phyloP scores from a whole-genome alignment of 2,329 filamentous ascomycete species.

The Fusarium scirpi region DNA sequence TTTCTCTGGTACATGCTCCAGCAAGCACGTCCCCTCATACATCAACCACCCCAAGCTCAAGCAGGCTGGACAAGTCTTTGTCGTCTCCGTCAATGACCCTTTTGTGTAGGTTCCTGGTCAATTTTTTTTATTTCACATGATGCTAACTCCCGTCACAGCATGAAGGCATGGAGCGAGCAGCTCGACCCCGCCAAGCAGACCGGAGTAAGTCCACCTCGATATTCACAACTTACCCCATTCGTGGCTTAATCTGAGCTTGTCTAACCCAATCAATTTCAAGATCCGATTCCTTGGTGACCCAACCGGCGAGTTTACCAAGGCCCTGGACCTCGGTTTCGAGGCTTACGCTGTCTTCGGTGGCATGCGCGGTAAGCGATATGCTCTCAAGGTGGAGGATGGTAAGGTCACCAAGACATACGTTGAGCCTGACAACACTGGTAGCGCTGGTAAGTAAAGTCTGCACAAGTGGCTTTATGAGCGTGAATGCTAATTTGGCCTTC shows the following conservation, averaged over 20 bases:
- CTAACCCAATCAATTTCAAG: conserved; percentile 57
- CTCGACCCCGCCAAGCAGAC: conserved; percentile 81
- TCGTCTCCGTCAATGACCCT: conserved; percentile 92
- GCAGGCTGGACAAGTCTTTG: conserved; percentile 85
- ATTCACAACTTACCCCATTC: background rate
- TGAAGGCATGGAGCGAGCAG: conserved; percentile 86
- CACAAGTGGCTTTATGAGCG: background rate
- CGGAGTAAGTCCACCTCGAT: conserved; percentile 70
- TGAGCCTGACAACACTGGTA: conserved; percentile 89
- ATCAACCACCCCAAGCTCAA: conserved; percentile 83
- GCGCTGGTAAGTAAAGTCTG: conserved; percentile 72
- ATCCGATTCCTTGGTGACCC: conserved; percentile 92
- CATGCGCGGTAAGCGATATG: conserved; percentile 87
- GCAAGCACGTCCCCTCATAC: conserved; percentile 84
- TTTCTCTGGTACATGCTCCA: conserved; percentile 71
- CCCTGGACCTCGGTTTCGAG: conserved; percentile 86
- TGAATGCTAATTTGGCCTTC: conserved; percentile 3
- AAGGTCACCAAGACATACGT: conserved; percentile 85
- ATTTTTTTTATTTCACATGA: background rate
- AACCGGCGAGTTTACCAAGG: conserved; percentile 81
- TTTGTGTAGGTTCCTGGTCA: conserved; percentile 80
- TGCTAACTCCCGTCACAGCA: conserved; percentile 62
- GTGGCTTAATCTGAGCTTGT: background rate
- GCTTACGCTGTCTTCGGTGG: conserved; percentile 80
- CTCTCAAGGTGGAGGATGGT: conserved; percentile 83